Evolutionary conservation across 495 filamentous ascomycete genomes (phyloP).

Genomic region (Terfezia boudieri): DNA sequence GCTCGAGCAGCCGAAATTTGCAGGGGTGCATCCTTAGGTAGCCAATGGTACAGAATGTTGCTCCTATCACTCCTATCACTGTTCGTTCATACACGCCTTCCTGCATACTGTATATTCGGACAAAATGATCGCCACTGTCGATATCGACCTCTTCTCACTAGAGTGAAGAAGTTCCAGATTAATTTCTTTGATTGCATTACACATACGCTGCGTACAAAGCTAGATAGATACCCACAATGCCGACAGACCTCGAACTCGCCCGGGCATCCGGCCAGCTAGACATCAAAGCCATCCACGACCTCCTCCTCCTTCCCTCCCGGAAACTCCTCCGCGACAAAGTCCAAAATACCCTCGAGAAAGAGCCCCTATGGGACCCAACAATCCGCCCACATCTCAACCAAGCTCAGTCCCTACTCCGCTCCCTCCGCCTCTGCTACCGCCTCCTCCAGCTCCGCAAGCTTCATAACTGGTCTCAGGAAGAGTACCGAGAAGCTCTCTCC

Average conservation of each 20-base stretch:
- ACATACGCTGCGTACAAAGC: constrained; percentile 3
- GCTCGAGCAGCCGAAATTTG: too few species aligned
- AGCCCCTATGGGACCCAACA: constrained; percentile 8
- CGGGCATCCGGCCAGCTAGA: constrained; percentile 9
- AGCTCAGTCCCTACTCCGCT: constrained; percentile 8
- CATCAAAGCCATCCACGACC: constrained; percentile 4
- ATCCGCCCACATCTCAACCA: constrained; percentile 12
- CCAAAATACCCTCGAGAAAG: constrained; percentile 6
- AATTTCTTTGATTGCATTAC: too few species aligned
- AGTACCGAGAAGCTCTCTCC: constrained; percentile 34
- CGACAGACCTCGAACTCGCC: constrained; percentile 12
- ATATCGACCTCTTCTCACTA: too few species aligned
- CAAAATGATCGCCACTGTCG: too few species aligned
- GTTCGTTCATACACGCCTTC: too few species aligned
- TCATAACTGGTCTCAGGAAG: constrained; percentile 41
- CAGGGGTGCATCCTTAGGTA: too few species aligned
- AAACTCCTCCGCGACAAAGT: constrained; percentile 8
- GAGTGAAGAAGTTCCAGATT: too few species aligned
- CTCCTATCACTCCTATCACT: too few species aligned
- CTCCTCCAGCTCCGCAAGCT: constrained; percentile 38
- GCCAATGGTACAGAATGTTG: too few species aligned
- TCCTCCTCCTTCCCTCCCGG: constrained; percentile 10
- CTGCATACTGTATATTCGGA: too few species aligned
- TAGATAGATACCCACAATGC: constrained; percentile 5
- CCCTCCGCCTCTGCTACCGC: constrained; percentile 26